These are phyloP conservation scores for Ballota nigra DNA, from an alignment of 257 asterid species.

Conservation along the genomic window DNA sequence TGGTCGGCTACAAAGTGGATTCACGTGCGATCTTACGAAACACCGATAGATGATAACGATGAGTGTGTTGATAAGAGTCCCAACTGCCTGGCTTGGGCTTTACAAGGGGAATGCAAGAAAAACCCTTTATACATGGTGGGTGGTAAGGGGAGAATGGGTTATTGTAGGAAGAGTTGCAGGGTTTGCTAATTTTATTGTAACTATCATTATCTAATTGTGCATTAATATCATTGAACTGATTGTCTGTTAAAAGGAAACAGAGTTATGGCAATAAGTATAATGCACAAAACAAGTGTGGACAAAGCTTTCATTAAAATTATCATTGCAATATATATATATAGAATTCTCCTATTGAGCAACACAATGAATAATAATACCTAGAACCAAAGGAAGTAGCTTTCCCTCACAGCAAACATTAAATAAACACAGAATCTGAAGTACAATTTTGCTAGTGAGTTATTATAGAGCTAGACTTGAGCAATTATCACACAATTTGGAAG, in stretches of 20 bases:
- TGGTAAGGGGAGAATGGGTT: slow-evolving; percentile 17
- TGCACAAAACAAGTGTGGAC: background rate
- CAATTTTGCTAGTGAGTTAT: slow-evolving; percentile 17
- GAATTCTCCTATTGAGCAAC: background rate
- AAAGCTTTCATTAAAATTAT: background rate
- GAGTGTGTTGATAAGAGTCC: slow-evolving; percentile 38
- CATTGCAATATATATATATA: background rate
- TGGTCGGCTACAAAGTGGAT: slow-evolving; percentile 58
- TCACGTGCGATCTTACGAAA: slow-evolving; percentile 34
- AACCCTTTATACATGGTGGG: slow-evolving; percentile 50
- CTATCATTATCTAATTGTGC: too few species aligned
- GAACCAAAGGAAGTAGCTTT: background rate
- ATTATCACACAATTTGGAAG: slow-evolving; percentile 20
- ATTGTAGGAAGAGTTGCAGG: slow-evolving; percentile 41
- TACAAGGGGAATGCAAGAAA: slow-evolving; percentile 43
- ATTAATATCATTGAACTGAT: background rate
- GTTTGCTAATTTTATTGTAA: background rate
- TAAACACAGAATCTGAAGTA: slow-evolving; percentile 19
- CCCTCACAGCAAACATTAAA: slow-evolving; percentile 27
- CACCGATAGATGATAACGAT: background rate
- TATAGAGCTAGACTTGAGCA: slow-evolving; percentile 21
- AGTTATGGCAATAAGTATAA: background rate
- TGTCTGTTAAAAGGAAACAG: background rate
- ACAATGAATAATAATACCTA: slow-evolving; percentile 2
- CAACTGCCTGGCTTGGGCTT: slow-evolving; percentile 46